phyloP scores from a whole-genome alignment of 768 basidiomycete species.

The Phaeolepiota aurea region DNA sequence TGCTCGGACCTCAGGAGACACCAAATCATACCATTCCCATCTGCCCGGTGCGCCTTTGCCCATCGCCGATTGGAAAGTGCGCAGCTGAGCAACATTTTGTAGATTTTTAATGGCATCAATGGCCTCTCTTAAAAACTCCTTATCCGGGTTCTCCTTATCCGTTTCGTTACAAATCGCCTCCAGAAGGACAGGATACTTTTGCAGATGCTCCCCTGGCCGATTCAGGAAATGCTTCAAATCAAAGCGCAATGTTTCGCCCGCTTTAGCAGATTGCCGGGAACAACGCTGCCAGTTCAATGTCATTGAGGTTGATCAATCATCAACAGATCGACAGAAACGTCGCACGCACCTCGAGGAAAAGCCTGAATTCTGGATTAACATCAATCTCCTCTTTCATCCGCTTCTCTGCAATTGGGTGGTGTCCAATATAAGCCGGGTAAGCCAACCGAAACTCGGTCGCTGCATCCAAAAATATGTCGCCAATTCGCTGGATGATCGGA shows the following conservation, averaged over 20 bases:
- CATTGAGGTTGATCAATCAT: neutral
- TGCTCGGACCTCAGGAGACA: slow-evolving; percentile 56
- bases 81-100: slow-evolving; percentile 72
- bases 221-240: slow-evolving; percentile 77
- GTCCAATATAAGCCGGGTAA: slow-evolving; percentile 82
- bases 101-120: slow-evolving; percentile 78
- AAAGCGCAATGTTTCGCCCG: slow-evolving; percentile 30
- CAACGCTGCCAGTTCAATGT: slow-evolving; percentile 29
- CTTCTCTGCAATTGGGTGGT: slow-evolving; percentile 81
- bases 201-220: slow-evolving; percentile 73
- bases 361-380: slow-evolving; percentile 67
- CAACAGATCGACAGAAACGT: neutral
- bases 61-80: slow-evolving; percentile 89
- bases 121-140: slow-evolving; percentile 76
- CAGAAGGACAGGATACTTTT: slow-evolving; percentile 76
- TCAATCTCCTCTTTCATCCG: slow-evolving; percentile 82
- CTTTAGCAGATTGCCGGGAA: slow-evolving; percentile 26
- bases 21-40: slow-evolving; percentile 89
- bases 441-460: slow-evolving; percentile 82
- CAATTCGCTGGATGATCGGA: slow-evolving; percentile 76
- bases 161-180: slow-evolving; percentile 87
- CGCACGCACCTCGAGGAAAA: slow-evolving; percentile 76
- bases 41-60: slow-evolving; percentile 71
- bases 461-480: slow-evolving; percentile 82
- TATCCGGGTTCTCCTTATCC: slow-evolving; percentile 70